Conservation (phyloP, 805 yeast genomes). For the Kodamaea nitidulidarum region DNA sequence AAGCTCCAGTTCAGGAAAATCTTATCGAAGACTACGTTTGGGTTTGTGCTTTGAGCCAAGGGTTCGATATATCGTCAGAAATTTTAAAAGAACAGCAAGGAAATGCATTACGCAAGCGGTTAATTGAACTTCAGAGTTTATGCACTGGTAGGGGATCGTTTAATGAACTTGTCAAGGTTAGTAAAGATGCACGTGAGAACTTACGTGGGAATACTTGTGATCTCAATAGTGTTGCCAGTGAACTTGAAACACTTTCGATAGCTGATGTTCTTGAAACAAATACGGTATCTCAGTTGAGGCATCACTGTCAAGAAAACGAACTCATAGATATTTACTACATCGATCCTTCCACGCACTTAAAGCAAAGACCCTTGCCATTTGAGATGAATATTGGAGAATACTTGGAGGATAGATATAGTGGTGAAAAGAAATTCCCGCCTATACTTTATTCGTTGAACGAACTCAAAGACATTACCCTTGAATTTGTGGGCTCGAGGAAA, state of each 20-base stretch:
- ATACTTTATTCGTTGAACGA: slow-evolving; percentile 9
- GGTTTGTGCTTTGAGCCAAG: slow-evolving; percentile 35
- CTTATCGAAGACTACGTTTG: slow-evolving; percentile 36
- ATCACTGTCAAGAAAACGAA: slow-evolving; percentile 29
- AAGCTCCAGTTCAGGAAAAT: slow-evolving; percentile 12
- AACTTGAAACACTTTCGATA: slow-evolving; percentile 23
- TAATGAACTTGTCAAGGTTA: background rate
- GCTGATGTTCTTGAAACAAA: slow-evolving; percentile 27
- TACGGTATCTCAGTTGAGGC: slow-evolving; percentile 24
- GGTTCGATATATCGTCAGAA: slow-evolving; percentile 25
- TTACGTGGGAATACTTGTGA: background rate
- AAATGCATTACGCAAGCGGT: slow-evolving; percentile 40
- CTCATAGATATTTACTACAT: slow-evolving; percentile 31
- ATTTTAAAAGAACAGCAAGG: slow-evolving; percentile 21
- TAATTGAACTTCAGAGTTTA: slow-evolving; percentile 43
- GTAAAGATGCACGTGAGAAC: background rate
- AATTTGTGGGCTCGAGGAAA: slow-evolving; percentile 33
- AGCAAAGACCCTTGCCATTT: slow-evolving; percentile 30
- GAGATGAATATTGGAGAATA: slow-evolving; percentile 33
- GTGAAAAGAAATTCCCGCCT: background rate
- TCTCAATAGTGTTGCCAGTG: slow-evolving; percentile 5
- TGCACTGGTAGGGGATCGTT: slow-evolving; percentile 17
- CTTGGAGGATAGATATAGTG: background rate
- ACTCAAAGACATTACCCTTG: slow-evolving; percentile 10
- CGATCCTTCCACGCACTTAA: slow-evolving; percentile 27